phyloP scores from a whole-genome alignment of 192 early-diverging fungal species.

The Phycomyces blakesleeanus region DNA sequence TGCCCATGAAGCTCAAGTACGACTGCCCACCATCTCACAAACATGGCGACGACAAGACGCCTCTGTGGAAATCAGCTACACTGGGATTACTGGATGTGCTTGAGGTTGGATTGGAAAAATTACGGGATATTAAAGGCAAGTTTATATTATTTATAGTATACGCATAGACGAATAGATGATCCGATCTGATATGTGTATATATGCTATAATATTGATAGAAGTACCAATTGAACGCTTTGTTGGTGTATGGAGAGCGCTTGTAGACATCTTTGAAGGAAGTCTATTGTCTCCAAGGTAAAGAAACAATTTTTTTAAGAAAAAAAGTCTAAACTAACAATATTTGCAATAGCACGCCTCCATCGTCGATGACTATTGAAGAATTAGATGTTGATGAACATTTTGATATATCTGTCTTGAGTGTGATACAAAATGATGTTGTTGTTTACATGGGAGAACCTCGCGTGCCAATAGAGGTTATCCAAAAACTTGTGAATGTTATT shows the following conservation, averaged over 20 bases:
- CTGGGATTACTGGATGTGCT: constrained; percentile 58
- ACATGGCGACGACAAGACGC: constrained; percentile 57
- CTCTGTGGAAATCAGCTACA: constrained; percentile 69
- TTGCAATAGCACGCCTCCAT: constrained; percentile 42
- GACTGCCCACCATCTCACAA: constrained; percentile 68
- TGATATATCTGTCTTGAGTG: constrained; percentile 64
- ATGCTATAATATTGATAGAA: constrained; percentile 38
- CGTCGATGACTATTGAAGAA: constrained; percentile 53
- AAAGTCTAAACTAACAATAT: background rate
- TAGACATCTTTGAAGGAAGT: constrained; percentile 60
- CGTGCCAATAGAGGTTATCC: constrained; percentile 54
- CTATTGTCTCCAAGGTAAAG: constrained; percentile 55
- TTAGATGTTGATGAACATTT: constrained; percentile 67
- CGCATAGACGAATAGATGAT: too few relatives aligned
- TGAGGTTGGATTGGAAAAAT: constrained; percentile 41
- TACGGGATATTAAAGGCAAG: constrained; percentile 35
- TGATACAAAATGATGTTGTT: constrained; percentile 62
- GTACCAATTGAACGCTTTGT: constrained; percentile 49
- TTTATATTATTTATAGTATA: background rate
- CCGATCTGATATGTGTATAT: background rate
- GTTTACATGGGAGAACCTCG: constrained; percentile 63
- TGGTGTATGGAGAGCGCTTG: constrained; percentile 48
- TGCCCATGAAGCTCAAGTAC: constrained; percentile 73
- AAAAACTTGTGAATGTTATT: constrained; percentile 54
- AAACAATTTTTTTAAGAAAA: background rate